Conservation (phyloP, 495 filamentous ascomycete species). For the Darksidea phi region DNA sequence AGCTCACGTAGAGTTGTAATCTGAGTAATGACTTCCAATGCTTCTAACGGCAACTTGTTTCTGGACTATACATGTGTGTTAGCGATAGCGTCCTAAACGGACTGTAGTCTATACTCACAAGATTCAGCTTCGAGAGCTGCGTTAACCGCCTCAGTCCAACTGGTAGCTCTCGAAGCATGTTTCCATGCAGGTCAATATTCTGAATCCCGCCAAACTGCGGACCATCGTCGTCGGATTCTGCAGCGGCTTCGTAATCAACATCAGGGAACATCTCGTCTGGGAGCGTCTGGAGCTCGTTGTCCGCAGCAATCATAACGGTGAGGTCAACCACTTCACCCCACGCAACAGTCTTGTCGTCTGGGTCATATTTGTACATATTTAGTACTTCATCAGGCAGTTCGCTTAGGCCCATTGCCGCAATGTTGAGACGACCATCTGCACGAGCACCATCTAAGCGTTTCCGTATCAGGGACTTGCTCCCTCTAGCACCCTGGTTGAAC, state of each 20-base stretch:
- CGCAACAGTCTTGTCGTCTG: conserved; percentile 52
- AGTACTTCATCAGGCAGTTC: conserved; percentile 81
- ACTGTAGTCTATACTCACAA: conserved; percentile 51
- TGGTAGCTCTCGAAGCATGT: conserved; percentile 69
- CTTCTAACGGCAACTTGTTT: conserved; percentile 70
- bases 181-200: conserved; percentile 80
- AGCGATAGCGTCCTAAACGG: conserved; percentile 24
- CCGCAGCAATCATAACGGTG: conserved; percentile 81
- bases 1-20: conserved; percentile 72
- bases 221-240: conserved; percentile 59
- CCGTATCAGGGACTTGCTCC: conserved; percentile 58
- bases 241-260: conserved; percentile 49
- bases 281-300: conserved; percentile 81
- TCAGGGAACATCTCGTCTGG: conserved; percentile 76
- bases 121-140: conserved; percentile 73
- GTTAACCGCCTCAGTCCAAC: conserved; percentile 70
- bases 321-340: conserved; percentile 97
- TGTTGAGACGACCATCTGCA: conserved; percentile 80
- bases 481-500: conserved; percentile 42
- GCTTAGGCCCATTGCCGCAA: conserved; percentile 77
- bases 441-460: conserved; percentile 75
- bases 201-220: conserved; percentile 84
- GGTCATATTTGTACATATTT: conserved; percentile 75
- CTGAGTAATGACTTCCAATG: conserved; percentile 69
- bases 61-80: conserved; percentile 56